A percentile compares a stretch with the other conserved stretches of the same genome.
Conservation (phyloP, 306 rosid genomes). For the Neltuma alba region DNA sequence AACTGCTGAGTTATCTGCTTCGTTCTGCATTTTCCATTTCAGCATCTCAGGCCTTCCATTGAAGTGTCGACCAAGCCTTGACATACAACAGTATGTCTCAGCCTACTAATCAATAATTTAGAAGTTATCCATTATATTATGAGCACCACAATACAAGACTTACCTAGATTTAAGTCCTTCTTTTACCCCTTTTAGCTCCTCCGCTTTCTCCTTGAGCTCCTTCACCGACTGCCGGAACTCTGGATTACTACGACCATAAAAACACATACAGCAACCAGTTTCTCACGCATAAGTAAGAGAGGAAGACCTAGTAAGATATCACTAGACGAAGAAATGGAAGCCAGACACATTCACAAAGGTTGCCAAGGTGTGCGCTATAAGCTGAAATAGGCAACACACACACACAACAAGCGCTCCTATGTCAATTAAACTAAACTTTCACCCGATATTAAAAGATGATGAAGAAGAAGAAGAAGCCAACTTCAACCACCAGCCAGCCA, state of each 20-base stretch:
- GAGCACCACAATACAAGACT: slow-evolving; percentile 31
- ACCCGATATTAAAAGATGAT: not conserved
- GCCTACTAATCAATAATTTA: slow-evolving; percentile 50
- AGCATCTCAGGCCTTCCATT: slow-evolving; percentile 81
- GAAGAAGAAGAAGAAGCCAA: not conserved
- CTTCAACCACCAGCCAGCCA: not conserved
- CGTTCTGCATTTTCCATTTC: slow-evolving; percentile 94
- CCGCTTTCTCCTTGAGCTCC: slow-evolving; percentile 78
- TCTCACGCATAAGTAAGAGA: no score
- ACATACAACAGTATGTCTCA: slow-evolving; percentile 97
- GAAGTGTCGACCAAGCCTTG: slow-evolving; percentile 79
- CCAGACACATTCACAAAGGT: slow-evolving; percentile 1
- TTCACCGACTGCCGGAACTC: slow-evolving; percentile 80
- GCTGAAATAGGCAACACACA: not conserved
- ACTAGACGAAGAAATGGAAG: not conserved
- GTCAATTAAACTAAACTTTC: not conserved
- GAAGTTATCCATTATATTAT: slow-evolving; percentile 21
- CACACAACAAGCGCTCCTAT: not conserved
- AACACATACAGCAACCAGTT: not conserved
- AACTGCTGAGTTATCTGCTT: slow-evolving; percentile 85
- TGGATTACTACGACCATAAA: slow-evolving; percentile 55
- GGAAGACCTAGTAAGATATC: no score
- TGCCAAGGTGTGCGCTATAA: not conserved
- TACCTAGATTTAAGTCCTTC: slow-evolving; percentile 81
- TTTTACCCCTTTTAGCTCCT: slow-evolving; percentile 75